Conservation (phyloP, 805 yeast species). For the Debaryomyces tyrocola region DNA sequence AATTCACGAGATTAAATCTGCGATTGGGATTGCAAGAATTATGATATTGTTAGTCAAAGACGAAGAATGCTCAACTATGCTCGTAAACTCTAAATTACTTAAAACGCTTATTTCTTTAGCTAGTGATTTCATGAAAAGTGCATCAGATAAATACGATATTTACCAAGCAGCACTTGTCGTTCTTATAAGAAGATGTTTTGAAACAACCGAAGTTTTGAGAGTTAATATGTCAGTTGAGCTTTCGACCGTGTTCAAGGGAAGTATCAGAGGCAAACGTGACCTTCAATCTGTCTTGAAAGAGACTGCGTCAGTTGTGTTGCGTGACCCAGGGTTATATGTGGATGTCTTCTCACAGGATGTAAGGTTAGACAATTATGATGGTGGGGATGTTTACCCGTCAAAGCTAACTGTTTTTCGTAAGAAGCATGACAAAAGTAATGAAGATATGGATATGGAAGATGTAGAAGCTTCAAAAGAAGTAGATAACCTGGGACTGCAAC, state of each 20-base stretch:
- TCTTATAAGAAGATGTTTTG: constrained; percentile 69
- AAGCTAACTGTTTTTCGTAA: constrained; percentile 19
- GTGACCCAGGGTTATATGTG: constrained; percentile 50
- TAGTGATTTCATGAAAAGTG: constrained; percentile 22
- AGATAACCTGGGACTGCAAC: background rate
- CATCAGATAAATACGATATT: constrained; percentile 8
- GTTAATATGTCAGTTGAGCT: constrained; percentile 54
- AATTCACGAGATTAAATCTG: constrained; percentile 45
- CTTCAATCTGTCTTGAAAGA: constrained; percentile 50
- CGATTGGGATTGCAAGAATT: constrained; percentile 54
- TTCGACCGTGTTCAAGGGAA: constrained; percentile 37
- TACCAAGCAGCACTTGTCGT: constrained; percentile 31
- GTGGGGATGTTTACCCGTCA: constrained; percentile 20
- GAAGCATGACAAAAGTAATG: constrained; percentile 11
- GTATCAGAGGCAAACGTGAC: constrained; percentile 38
- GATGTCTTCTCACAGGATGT: constrained; percentile 44
- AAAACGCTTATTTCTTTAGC: constrained; percentile 47
- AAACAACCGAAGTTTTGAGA: constrained; percentile 51
- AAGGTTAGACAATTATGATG: constrained; percentile 46
- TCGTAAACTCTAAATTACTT: constrained; percentile 50
- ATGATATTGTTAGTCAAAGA: constrained; percentile 54
- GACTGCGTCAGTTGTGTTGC: constrained; percentile 44
- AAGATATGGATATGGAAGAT: constrained; percentile 32
- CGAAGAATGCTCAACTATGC: constrained; percentile 34
- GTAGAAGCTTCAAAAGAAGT: constrained; percentile 9